Evolutionary conservation across 768 basidiomycete species (phyloP).

Genomic region (Amanita jacksonii): DNA sequence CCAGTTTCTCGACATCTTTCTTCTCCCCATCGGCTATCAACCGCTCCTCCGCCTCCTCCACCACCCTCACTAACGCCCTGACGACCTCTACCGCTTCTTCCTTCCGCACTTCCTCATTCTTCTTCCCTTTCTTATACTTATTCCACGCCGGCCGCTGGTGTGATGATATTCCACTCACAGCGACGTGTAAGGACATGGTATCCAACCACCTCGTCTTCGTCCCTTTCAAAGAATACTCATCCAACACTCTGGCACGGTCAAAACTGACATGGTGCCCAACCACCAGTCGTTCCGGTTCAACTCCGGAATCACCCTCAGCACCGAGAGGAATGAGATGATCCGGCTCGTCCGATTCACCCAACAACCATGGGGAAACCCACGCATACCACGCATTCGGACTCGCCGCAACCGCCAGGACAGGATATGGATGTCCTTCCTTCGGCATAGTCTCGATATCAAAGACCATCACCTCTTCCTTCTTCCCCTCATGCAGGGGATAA

Average conservation of each 20-base stretch:
- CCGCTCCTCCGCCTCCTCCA: constrained; percentile 35
- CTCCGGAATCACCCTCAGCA: constrained; percentile 13
- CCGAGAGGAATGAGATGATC: constrained; percentile 75
- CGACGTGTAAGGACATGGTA: constrained; percentile 92
- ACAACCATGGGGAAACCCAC: constrained; percentile 93
- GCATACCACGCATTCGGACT: constrained; percentile 84
- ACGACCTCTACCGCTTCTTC: constrained; percentile 58
- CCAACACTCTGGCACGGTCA: constrained; percentile 72
- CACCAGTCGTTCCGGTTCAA: constrained; percentile 38
- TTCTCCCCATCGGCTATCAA: too few species aligned
- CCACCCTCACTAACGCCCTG: constrained; percentile 26
- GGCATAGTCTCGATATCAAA: constrained; percentile 97
- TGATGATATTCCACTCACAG: constrained; percentile 89
- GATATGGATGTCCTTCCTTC: constrained; percentile 56
- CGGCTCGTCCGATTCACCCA: constrained; percentile 44
- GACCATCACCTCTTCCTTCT: constrained; percentile 62
- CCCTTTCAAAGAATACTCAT: constrained; percentile 69
- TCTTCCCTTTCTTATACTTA: constrained; percentile 69
- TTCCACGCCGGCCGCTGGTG: constrained; percentile 93
- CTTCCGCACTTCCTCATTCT: constrained; percentile 40
- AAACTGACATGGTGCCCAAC: constrained; percentile 96
- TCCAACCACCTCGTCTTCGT: constrained; percentile 80
- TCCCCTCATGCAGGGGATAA: constrained; percentile 52
- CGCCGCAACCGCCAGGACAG: constrained; percentile 85
- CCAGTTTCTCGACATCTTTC: constrained; percentile 33